These are phyloP conservation scores for Gynostemma pentaphyllum DNA, from an alignment of 306 rosid species.

Conservation along the genomic window DNA sequence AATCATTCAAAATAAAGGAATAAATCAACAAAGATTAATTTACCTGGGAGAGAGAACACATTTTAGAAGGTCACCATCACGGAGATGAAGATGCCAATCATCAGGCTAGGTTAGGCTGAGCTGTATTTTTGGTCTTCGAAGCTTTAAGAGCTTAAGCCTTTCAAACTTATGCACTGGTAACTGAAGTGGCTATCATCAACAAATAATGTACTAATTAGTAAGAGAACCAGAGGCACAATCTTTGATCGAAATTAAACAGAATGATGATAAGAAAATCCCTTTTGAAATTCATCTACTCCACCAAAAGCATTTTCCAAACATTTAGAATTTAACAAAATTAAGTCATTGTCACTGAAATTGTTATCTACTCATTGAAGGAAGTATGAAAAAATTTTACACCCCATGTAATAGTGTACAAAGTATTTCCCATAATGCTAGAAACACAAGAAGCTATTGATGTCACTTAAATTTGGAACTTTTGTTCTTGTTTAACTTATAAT, in stretches of 20 bases:
- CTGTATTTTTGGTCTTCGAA: slow-evolving; percentile 66
- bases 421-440: neutral
- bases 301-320: neutral
- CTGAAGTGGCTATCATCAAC: slow-evolving; percentile 14
- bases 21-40: too few species aligned
- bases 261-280: neutral
- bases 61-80: slow-evolving; percentile 66
- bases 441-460: too few species aligned
- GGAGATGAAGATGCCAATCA: slow-evolving; percentile 95
- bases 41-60: too few species aligned
- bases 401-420: neutral
- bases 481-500: too few species aligned
- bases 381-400: neutral
- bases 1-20: neutral
- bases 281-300: neutral
- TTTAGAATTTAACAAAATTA: neutral
- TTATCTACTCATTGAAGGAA: too few species aligned
- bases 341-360: neutral
- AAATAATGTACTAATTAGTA: slow-evolving; percentile 1
- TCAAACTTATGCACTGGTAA: slow-evolving; percentile 19
- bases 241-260: slow-evolving; percentile 1
- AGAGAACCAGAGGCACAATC: slow-evolving; percentile 4
- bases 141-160: slow-evolving; percentile 15
- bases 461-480: neutral
- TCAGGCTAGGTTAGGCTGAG: slow-evolving; percentile 70